Conservation (phyloP, 192 early-diverging fungal genomes). For the Podila minutissima region DNA sequence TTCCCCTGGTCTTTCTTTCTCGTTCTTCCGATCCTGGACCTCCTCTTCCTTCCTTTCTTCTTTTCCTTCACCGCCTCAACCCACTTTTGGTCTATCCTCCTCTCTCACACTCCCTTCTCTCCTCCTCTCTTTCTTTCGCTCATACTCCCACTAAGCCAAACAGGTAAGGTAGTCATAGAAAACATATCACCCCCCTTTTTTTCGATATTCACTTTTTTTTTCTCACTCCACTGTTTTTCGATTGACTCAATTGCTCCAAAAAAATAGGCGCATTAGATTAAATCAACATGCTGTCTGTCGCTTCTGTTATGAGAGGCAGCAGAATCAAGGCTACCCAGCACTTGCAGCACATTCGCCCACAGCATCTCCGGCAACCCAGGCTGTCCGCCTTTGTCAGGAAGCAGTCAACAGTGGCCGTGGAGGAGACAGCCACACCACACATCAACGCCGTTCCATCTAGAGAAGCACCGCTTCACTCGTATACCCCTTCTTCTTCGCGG, state of each 20-base stretch:
- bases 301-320: constrained; percentile 38
- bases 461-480: constrained; percentile 29
- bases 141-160: neutral
- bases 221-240: neutral
- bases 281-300: constrained; percentile 37
- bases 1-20: too few species aligned
- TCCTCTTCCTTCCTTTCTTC: neutral
- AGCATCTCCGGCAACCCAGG: neutral
- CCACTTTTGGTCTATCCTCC: neutral
- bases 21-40: neutral
- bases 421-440: constrained; percentile 11
- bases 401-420: constrained; percentile 34
- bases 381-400: neutral
- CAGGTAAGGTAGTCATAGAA: neutral
- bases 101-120: neutral
- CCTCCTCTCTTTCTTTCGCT: neutral
- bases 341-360: neutral
- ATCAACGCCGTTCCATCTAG: neutral
- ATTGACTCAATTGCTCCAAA: neutral
- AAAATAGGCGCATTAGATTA: neutral
- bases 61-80: neutral
- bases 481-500: constrained; percentile 15
- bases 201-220: neutral
- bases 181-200: neutral
- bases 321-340: constrained; percentile 6